Base-by-base conservation (phyloP, 140 eudicot species). In the Stevia rebaudiana region DNA sequence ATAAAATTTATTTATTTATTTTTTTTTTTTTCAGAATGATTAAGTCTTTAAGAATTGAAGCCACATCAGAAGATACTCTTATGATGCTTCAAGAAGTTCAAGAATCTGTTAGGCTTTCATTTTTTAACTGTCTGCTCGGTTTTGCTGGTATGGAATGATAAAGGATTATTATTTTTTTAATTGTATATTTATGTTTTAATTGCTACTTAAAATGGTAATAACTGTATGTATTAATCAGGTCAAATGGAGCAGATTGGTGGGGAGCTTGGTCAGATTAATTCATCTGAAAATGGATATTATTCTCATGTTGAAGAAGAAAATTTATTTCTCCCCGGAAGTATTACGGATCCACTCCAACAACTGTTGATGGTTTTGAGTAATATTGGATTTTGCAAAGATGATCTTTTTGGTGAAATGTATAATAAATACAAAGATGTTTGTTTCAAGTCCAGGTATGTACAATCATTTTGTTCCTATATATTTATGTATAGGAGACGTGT, bases 341-440 rank as follows among this genome's bases (percentile, higher is more conserved):
- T 86, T 63, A 47, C 71, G 39, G 89, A 86, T 78, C 85, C 85
- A 17, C 86, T 83, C 71, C 87, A 83, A 69, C 84, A 76, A 70
- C 70, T 86, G 67, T 81, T 90, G 67, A 90, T 90, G 95, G 97
- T 86, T 54, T 83, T 90, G 83, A 90, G 97, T 65, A 86, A 90
- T 74, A 86, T 90, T 58, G 97, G 97, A 25, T 90, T 77, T 78
- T 87, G 95, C 84, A 90, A 83, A 81, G 95, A 84, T 42, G 95
- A 90, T 71, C 90, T 90, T 78, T 79, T 89, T 66, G 74, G 62
- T 50, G 97, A 90, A 28, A 57, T 90, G 74, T 84, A 90, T 81
- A 75, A 68, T 67, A 90, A 80, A 66, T 86, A 79, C 88, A 82
- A 82, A 63, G 57, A 76, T 23, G 79, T 82, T 16, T 90, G 95